Evolutionary conservation across 2,329 filamentous ascomycete genomes (phyloP).

Genomic region (Alternaria burnsii): DNA sequence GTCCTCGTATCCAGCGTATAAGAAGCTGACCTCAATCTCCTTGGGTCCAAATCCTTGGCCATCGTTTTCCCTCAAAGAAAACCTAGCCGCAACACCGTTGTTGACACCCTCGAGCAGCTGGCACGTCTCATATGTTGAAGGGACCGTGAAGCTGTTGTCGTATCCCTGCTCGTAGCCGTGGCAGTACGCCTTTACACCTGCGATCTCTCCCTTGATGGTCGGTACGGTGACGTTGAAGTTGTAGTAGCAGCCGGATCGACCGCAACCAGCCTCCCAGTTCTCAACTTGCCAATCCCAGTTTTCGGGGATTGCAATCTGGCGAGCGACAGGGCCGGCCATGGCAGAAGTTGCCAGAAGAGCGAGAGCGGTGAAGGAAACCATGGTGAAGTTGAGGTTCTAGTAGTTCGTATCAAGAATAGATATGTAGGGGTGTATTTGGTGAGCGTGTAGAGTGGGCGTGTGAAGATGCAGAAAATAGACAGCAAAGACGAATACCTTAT

Average conservation of each 20-base stretch:
- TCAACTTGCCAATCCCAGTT: slow-evolving; percentile 32
- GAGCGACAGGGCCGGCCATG: slow-evolving; percentile 15
- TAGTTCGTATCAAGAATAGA: neutral
- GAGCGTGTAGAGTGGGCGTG: neutral
- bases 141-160: slow-evolving; percentile 15
- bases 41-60: neutral
- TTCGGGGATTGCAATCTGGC: slow-evolving; percentile 20
- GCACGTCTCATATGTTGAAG: slow-evolving; percentile 15
- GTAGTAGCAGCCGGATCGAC: slow-evolving; percentile 30
- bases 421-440: neutral
- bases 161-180: slow-evolving; percentile 25
- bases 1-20: neutral
- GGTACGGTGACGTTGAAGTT: slow-evolving; percentile 35
- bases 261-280: slow-evolving; percentile 29
- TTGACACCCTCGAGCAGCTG: slow-evolving; percentile 26
- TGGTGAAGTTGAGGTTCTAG: neutral
- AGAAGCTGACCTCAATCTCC: slow-evolving; percentile 3
- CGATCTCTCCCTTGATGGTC: slow-evolving; percentile 14
- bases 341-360: slow-evolving; percentile 16
- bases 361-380: slow-evolving; percentile 25
- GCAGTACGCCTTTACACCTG: slow-evolving; percentile 27
- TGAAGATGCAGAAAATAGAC: neutral
- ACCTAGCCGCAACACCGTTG: slow-evolving; percentile 26
- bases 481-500: neutral
- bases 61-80: slow-evolving; percentile 11